Conservation (phyloP, 805 yeast species). For the Huiozyma naganishii region DNA sequence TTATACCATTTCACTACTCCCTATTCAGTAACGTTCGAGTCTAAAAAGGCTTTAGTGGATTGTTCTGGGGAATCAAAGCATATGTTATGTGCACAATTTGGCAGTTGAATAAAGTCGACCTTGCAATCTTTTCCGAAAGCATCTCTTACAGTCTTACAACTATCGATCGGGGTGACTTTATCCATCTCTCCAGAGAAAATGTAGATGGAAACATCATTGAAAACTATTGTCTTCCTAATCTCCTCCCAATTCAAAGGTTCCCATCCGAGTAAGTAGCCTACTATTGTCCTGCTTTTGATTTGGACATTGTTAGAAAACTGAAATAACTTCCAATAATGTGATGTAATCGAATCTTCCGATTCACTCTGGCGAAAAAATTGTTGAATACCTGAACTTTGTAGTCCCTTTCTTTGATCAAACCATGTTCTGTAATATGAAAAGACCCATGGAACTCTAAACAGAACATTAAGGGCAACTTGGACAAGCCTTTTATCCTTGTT, state of each 20-base stretch:
- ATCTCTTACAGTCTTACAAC: conserved; percentile 5
- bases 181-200: conserved; percentile 20
- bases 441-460: conserved; percentile 16
- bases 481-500: conserved; percentile 6
- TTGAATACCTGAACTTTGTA: conserved; percentile 23
- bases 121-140: conserved; percentile 2
- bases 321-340: conserved; percentile 18
- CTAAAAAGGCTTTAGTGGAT: conserved; percentile 5
- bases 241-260: conserved; percentile 17
- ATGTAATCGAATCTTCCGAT: conserved; percentile 1
- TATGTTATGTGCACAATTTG: conserved; percentile 20
- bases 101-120: conserved; percentile 6
- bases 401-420: conserved; percentile 24
- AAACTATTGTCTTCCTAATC: neutral
- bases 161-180: conserved; percentile 14
- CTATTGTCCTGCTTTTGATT: conserved; percentile 19
- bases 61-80: conserved; percentile 17
- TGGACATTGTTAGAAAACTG: conserved; percentile 23
- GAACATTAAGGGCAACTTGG: conserved; percentile 9
- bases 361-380: conserved; percentile 14
- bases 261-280: conserved; percentile 26
- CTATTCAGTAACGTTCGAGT: neutral
- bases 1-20: neutral
- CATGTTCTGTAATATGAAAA: conserved; percentile 21
- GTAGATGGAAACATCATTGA: conserved; percentile 1